Conservation (phyloP, 2,329 filamentous ascomycete species). For the Sporothrix mexicana region DNA sequence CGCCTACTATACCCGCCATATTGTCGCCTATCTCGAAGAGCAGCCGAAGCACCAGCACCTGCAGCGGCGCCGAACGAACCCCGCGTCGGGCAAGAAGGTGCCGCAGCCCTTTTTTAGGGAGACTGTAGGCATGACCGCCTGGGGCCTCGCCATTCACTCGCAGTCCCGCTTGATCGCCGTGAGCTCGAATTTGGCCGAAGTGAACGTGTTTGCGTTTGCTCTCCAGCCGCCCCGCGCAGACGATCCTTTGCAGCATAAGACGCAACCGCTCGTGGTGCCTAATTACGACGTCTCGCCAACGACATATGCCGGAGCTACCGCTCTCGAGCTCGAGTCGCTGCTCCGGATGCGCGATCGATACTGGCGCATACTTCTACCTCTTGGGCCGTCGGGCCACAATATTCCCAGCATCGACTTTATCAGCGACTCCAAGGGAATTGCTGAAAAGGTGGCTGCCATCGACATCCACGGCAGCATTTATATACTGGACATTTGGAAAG, state of each 20-base stretch:
- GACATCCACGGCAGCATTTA: conserved; percentile 58
- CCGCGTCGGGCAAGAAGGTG: not conserved
- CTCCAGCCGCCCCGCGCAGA: conserved; percentile 28
- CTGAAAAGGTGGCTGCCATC: conserved; percentile 57
- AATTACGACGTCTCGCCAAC: conserved; percentile 38
- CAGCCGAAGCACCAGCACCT: conserved; percentile 29
- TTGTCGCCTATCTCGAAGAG: conserved; percentile 52
- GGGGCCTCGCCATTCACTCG: conserved; percentile 85
- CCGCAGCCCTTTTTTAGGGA: conserved; percentile 68
- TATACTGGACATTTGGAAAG: conserved; percentile 60
- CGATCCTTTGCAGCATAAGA: conserved; percentile 38
- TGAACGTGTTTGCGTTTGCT: conserved; percentile 60
- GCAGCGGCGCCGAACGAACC: not conserved
- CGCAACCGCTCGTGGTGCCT: not conserved
- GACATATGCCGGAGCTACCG: conserved; percentile 36
- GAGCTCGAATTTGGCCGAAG: conserved; percentile 71
- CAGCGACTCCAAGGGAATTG: conserved; percentile 53
- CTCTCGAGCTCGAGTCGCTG: conserved; percentile 42
- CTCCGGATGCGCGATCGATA: conserved; percentile 52
- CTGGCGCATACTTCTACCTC: conserved; percentile 57
- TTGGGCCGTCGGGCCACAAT: conserved; percentile 51
- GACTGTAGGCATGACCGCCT: conserved; percentile 79
- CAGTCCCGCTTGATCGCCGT: conserved; percentile 85
- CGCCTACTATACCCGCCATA: conserved; percentile 68
- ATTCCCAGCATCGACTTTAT: conserved; percentile 61